Conservation (phyloP, 208 protist genomes). For the Leishmania tarentolae region DNA sequence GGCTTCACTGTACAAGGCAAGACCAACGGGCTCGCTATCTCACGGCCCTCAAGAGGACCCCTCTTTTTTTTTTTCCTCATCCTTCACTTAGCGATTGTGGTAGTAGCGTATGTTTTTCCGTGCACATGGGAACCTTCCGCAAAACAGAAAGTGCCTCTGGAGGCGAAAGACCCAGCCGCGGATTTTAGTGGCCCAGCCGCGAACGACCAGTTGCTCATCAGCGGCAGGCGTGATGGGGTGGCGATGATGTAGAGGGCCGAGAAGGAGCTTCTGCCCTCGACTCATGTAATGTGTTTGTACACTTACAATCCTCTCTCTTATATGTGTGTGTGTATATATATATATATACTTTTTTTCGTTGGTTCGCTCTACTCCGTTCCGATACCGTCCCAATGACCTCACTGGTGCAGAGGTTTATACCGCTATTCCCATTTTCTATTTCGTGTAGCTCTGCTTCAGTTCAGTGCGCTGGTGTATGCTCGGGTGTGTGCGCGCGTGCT, state of each 20-base stretch:
- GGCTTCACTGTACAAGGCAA: background rate
- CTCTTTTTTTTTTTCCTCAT: conserved; percentile 11
- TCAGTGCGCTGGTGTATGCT: too few species aligned
- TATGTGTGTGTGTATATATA: background rate
- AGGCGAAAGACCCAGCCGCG: background rate
- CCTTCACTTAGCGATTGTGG: background rate
- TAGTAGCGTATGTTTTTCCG: background rate
- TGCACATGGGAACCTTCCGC: background rate
- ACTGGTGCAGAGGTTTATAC: background rate
- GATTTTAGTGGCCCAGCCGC: background rate
- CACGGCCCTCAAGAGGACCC: background rate
- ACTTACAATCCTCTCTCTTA: background rate
- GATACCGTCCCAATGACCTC: background rate
- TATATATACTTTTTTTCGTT: background rate
- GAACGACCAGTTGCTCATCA: background rate
- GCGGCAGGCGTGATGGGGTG: background rate
- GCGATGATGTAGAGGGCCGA: background rate
- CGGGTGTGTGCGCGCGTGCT: background rate
- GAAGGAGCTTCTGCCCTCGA: background rate
- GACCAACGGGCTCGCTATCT: background rate
- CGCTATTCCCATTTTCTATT: background rate
- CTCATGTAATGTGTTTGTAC: background rate
- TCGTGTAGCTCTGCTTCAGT: background rate
- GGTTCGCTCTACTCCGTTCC: background rate
- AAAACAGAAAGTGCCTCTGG: background rate